A percentile compares a stretch with the other conserved stretches of the same genome.
Conservation (phyloP, 1,139 yeast species). For the Pichia sp. region DNA sequence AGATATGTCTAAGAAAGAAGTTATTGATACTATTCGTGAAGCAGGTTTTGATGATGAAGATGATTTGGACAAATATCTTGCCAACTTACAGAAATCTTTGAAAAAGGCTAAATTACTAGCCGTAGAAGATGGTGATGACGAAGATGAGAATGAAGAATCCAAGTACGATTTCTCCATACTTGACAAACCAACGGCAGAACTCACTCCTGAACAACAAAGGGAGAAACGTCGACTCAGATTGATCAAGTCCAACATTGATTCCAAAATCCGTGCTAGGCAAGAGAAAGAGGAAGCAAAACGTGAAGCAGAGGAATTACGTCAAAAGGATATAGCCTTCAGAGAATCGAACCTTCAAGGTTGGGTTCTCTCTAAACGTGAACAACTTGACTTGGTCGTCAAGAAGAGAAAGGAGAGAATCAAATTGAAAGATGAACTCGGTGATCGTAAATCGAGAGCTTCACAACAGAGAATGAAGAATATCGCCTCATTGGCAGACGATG, state of each 20-base stretch:
- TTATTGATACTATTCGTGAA: slow-evolving; percentile 44
- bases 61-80: slow-evolving; percentile 63
- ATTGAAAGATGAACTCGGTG: slow-evolving; percentile 71
- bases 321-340: slow-evolving; percentile 73
- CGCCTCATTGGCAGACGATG: slow-evolving; percentile 80
- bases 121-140: slow-evolving; percentile 41
- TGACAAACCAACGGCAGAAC: slow-evolving; percentile 76
- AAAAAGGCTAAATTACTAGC: slow-evolving; percentile 63
- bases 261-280: slow-evolving; percentile 74
- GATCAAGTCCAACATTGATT: slow-evolving; percentile 81
- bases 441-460: slow-evolving; percentile 85
- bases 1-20: slow-evolving; percentile 38
- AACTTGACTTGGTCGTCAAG: slow-evolving; percentile 50
- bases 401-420: slow-evolving; percentile 61
- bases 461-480: slow-evolving; percentile 90
- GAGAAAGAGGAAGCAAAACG: slow-evolving; percentile 60
- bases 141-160: slow-evolving; percentile 33
- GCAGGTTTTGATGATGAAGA: slow-evolving; percentile 76
- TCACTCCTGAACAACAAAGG: slow-evolving; percentile 71
- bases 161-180: slow-evolving; percentile 57
- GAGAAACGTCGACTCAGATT: slow-evolving; percentile 83
- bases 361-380: slow-evolving; percentile 63
- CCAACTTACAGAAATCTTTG: slow-evolving; percentile 61
- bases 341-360: slow-evolving; percentile 67
- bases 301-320: slow-evolving; percentile 43